Conservation (phyloP, 768 basidiomycete species). For the Gymnopilus dilepis region DNA sequence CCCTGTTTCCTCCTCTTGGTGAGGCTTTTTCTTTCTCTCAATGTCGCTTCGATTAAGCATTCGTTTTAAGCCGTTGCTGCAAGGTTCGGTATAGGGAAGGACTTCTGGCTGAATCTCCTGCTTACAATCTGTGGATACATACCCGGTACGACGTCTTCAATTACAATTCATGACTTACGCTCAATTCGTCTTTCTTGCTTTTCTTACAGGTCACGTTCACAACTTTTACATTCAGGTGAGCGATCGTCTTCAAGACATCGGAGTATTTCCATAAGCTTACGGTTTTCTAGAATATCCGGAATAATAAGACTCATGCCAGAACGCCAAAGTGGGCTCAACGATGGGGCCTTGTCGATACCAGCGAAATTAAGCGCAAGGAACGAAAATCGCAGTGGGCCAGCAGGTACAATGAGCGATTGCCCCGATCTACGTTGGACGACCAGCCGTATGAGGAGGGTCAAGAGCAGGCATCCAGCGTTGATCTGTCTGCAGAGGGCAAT, state of each 20-base stretch:
- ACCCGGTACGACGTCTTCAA: conserved; percentile 58
- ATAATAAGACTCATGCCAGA: conserved; percentile 90
- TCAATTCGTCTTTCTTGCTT: conserved; percentile 8
- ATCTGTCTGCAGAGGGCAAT: conserved; percentile 38
- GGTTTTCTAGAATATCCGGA: conserved; percentile 79
- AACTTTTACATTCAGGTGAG: conserved; percentile 90
- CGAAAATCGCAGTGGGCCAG: conserved; percentile 86
- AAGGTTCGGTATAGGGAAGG: conserved; percentile 87
- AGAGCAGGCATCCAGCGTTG: conserved; percentile 50
- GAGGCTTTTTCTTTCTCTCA: conserved; percentile 23
- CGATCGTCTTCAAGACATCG: neutral
- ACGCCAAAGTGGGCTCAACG: conserved; percentile 97
- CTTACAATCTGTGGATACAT: conserved; percentile 93
- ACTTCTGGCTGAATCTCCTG: conserved; percentile 90
- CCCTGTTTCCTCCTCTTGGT: conserved; percentile 92
- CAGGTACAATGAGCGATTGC: conserved; percentile 83
- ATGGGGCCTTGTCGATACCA: conserved; percentile 86
- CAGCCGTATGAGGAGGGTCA: conserved; percentile 85
- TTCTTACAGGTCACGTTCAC: conserved; percentile 76
- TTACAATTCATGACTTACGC: too few species aligned
- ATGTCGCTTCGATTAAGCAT: conserved; percentile 5
- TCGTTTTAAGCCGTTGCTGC: conserved; percentile 80
- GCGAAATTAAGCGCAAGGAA: conserved; percentile 77
- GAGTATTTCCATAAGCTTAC: neutral
- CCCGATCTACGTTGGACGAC: conserved; percentile 70